These are phyloP conservation scores for Monosporascus ibericus DNA, from an alignment of 2,329 filamentous ascomycete species.

Conservation along the genomic window DNA sequence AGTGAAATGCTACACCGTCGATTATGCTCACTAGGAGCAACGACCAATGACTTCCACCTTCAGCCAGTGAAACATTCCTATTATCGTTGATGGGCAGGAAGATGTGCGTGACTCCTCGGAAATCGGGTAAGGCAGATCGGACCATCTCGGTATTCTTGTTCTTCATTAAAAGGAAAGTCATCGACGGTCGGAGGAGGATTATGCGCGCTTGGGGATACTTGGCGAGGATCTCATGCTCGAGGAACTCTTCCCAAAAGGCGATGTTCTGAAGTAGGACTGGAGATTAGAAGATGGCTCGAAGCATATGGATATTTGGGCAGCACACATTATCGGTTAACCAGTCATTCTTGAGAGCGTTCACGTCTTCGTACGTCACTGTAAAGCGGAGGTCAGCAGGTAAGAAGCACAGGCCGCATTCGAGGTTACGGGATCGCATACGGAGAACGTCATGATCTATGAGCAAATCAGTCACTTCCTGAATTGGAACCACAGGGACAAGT, in stretches of 20 bases:
- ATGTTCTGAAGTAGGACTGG: constrained; percentile 61
- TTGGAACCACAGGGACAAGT: background rate
- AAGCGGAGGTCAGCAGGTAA: constrained; percentile 9
- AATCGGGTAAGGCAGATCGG: constrained; percentile 70
- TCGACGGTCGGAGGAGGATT: constrained; percentile 82
- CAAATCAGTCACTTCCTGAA: background rate
- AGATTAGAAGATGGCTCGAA: constrained; percentile 14
- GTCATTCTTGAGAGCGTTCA: constrained; percentile 81
- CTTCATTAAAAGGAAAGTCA: constrained; percentile 87
- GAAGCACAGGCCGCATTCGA: background rate
- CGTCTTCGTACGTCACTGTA: constrained; percentile 79
- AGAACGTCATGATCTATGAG: constrained; percentile 31
- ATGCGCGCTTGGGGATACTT: constrained; percentile 80
- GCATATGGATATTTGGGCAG: constrained; percentile 11
- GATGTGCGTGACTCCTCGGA: constrained; percentile 76
- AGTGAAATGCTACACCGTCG: constrained; percentile 92
- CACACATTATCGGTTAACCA: constrained; percentile 94
- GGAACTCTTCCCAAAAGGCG: constrained; percentile 95
- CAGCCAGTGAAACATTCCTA: constrained; percentile 66
- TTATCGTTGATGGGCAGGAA: constrained; percentile 96
- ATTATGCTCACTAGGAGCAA: constrained; percentile 82
- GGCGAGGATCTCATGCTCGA: constrained; percentile 81
- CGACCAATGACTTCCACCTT: constrained; percentile 93
- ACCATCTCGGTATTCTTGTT: constrained; percentile 51
- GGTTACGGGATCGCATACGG: constrained; percentile 20